A percentile compares a stretch with the other conserved stretches of the same genome.
Conservation (phyloP, 1,284 basidiomycete genomes). For the Ustilago shanxiensis region DNA sequence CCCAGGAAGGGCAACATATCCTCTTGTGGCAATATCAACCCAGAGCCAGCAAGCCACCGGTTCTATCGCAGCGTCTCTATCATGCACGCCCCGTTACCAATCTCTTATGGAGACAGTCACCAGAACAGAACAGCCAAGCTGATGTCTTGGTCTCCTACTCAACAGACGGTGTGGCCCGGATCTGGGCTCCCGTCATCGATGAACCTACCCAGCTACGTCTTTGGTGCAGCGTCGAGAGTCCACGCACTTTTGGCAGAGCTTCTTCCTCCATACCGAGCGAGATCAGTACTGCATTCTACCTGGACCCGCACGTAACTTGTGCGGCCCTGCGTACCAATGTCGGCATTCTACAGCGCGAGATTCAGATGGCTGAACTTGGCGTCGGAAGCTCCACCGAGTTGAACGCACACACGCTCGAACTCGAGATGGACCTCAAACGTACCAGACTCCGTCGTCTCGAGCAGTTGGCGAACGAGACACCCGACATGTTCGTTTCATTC, state of each 20-base stretch:
- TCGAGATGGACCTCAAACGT: conserved; percentile 44
- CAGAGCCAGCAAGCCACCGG: conserved; percentile 21
- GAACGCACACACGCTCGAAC: conserved; percentile 29
- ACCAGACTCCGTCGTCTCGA: conserved; percentile 50
- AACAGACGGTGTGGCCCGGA: conserved; percentile 47
- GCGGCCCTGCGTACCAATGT: conserved; percentile 46
- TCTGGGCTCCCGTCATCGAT: conserved; percentile 62
- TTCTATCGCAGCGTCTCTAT: conserved; percentile 41
- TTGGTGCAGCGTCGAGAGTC: conserved; percentile 43
- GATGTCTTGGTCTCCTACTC: conserved; percentile 52
- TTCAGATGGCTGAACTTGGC: conserved; percentile 56
- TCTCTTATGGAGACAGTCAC: conserved; percentile 40
- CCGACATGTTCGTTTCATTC: conserved; percentile 55
- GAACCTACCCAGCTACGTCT: conserved; percentile 56
- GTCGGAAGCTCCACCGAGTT: conserved; percentile 21
- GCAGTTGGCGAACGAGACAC: conserved; percentile 55
- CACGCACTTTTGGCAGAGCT: background rate
- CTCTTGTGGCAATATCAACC: conserved; percentile 48
- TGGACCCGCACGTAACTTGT: conserved; percentile 40
- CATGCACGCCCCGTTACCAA: conserved; percentile 38
- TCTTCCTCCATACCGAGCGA: background rate
- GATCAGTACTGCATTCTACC: conserved; percentile 27
- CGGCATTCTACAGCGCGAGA: conserved; percentile 45
- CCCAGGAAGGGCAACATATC: conserved; percentile 38
- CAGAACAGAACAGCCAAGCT: conserved; percentile 43